Conservation (phyloP, 73 alveolate genomes). For the Symbiodinium natans region DNA sequence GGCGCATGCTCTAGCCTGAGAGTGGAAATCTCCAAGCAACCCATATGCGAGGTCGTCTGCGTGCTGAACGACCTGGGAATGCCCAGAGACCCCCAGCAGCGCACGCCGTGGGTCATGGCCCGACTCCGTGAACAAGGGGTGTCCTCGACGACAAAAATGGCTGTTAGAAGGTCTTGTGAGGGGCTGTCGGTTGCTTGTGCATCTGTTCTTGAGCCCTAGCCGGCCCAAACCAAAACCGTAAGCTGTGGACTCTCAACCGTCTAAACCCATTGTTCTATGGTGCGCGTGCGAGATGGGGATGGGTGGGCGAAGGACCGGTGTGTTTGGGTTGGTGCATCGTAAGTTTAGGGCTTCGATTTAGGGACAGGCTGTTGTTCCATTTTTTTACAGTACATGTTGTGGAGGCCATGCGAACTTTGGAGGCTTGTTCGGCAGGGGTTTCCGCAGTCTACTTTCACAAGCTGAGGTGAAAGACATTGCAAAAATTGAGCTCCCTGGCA, state of each 20-base stretch:
- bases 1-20: too few relatives aligned
- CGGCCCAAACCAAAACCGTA: too few relatives aligned
- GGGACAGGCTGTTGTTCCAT: too few relatives aligned
- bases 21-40: too few relatives aligned
- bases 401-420: too few relatives aligned
- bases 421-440: too few relatives aligned
- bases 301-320: neutral
- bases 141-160: conserved; percentile 3
- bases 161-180: too few relatives aligned
- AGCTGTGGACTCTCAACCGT: neutral
- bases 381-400: too few relatives aligned
- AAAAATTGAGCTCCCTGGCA: conserved; percentile 40
- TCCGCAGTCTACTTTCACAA: too few relatives aligned
- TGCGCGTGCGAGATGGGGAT: neutral
- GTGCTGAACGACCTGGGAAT: conserved; percentile 74
- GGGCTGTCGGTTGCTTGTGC: too few relatives aligned
- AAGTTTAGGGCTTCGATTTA: neutral
- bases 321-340: neutral
- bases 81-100: conserved; percentile 52
- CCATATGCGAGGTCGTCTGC: conserved; percentile 84
- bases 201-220: too few relatives aligned
- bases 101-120: conserved; percentile 46
- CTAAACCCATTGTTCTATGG: neutral
- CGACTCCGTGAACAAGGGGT: conserved; percentile 72
- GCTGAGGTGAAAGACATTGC: conserved; percentile 54